Percentiles rank a stretch among this genome's conserved stretches.
Conservation (phyloP, 2,329 filamentous ascomycete genomes). For the Diaporthe batatas region DNA sequence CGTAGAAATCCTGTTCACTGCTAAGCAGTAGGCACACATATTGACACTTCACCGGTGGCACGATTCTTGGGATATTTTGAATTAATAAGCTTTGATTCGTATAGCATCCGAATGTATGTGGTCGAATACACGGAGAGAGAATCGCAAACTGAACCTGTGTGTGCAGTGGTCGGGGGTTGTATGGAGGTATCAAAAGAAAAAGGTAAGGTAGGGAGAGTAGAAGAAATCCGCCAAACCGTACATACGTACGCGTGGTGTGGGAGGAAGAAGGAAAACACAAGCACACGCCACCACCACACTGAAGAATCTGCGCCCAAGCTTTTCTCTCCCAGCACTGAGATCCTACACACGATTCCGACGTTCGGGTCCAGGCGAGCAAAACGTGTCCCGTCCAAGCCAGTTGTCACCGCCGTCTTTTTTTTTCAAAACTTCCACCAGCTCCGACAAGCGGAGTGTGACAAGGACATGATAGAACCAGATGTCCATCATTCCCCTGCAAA, state of each 20-base stretch:
- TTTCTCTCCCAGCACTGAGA: conserved; percentile 24
- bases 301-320: conserved; percentile 2
- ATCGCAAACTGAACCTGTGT: conserved; percentile 27
- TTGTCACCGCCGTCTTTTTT: conserved; percentile 24
- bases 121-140: conserved; percentile 9
- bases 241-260: neutral
- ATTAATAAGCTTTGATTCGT: conserved; percentile 31
- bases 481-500: neutral
- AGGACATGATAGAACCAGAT: neutral
- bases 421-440: neutral
- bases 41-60: neutral
- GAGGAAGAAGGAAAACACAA: conserved; percentile 8
- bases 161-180: conserved; percentile 30
- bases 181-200: conserved; percentile 35
- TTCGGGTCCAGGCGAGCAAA: conserved; percentile 26
- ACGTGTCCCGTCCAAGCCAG: conserved; percentile 22
- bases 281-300: conserved; percentile 32
- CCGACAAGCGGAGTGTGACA: neutral
- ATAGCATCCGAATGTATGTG: conserved; percentile 21
- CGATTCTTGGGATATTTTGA: neutral
- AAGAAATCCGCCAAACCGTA: conserved; percentile 17
- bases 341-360: conserved; percentile 16
- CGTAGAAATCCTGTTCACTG: neutral
- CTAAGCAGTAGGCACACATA: neutral
- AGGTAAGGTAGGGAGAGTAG: conserved; percentile 19